Conservation (phyloP, 768 basidiomycete genomes). For the Gloeophyllum trabeum region DNA sequence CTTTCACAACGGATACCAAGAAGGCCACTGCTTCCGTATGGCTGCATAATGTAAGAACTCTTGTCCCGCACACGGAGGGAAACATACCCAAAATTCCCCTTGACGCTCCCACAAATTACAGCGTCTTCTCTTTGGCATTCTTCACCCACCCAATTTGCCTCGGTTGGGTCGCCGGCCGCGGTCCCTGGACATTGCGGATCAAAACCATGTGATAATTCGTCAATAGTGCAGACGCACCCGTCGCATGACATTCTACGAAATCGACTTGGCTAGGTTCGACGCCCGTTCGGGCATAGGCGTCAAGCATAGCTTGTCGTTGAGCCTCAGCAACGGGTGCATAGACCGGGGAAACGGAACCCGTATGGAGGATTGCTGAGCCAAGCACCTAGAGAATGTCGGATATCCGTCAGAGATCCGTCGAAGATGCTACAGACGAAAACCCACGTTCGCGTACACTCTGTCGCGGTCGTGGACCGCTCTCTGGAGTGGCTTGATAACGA, state of each 20-base stretch:
- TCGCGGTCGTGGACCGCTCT: conserved; percentile 18
- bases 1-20: conserved; percentile 32
- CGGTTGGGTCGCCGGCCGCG: conserved; percentile 13
- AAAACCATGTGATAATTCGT: too few relatives aligned
- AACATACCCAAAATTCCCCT: conserved; percentile 30
- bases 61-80: not conserved
- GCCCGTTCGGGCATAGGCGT: conserved; percentile 21
- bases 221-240: too few relatives aligned
- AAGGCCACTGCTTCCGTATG: conserved; percentile 32
- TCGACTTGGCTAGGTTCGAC: conserved; percentile 22
- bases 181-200: too few relatives aligned
- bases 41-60: conserved; percentile 9
- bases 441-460: conserved; percentile 18
- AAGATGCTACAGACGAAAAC: conserved; percentile 25
- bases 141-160: conserved; percentile 11
- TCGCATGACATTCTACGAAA: conserved; percentile 15
- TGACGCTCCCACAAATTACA: conserved; percentile 29
- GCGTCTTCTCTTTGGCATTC: conserved; percentile 15
- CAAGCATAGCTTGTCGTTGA: conserved; percentile 24
- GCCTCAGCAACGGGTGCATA: conserved; percentile 25
- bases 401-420: not conserved
- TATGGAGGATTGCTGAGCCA: conserved; percentile 25
- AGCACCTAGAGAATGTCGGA: conserved; percentile 19
- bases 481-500: conserved; percentile 23
- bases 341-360: conserved; percentile 23